Conservation (phyloP, 2,329 filamentous ascomycete genomes). For the Paraphaeosphaeria minitans region DNA sequence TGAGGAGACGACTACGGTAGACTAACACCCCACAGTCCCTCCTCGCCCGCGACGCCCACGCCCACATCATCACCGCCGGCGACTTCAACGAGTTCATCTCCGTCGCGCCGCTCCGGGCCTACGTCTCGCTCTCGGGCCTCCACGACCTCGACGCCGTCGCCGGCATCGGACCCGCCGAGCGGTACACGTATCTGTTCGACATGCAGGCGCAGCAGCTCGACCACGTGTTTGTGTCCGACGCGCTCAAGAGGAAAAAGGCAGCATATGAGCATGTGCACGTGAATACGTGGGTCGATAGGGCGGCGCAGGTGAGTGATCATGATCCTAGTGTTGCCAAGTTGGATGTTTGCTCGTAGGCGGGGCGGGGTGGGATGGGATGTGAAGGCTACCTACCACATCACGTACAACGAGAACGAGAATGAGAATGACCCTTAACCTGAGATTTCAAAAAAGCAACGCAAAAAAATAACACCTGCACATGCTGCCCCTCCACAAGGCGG, state of each 20-base stretch:
- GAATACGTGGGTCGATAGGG: constrained; percentile 68
- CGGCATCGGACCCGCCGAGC: constrained; percentile 59
- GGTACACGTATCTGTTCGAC: constrained; percentile 74
- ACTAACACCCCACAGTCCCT: constrained; percentile 50
- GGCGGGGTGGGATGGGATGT: neutral
- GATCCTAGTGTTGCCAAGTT: constrained; percentile 70
- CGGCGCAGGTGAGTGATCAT: constrained; percentile 67
- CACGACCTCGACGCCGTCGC: constrained; percentile 66
- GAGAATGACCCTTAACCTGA: no score
- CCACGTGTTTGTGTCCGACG: constrained; percentile 69
- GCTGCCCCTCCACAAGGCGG: no score
- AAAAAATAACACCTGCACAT: no score
- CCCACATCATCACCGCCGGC: constrained; percentile 65
- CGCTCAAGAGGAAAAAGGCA: constrained; percentile 51
- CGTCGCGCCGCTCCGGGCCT: constrained; percentile 63
- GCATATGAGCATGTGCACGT: constrained; percentile 71
- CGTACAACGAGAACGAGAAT: no score
- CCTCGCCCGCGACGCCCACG: constrained; percentile 60
- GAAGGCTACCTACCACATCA: neutral
- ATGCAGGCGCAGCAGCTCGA: constrained; percentile 73
- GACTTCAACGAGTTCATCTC: constrained; percentile 77
- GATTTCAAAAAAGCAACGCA: no score
- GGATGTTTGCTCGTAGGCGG: constrained; percentile 58
- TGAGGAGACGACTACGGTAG: neutral
- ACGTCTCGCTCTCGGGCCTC: constrained; percentile 60